A percentile compares a stretch with the other conserved stretches of the same genome.
Conservation (phyloP, 2,329 filamentous ascomycete genomes). For the Calonectria henricotiae region DNA sequence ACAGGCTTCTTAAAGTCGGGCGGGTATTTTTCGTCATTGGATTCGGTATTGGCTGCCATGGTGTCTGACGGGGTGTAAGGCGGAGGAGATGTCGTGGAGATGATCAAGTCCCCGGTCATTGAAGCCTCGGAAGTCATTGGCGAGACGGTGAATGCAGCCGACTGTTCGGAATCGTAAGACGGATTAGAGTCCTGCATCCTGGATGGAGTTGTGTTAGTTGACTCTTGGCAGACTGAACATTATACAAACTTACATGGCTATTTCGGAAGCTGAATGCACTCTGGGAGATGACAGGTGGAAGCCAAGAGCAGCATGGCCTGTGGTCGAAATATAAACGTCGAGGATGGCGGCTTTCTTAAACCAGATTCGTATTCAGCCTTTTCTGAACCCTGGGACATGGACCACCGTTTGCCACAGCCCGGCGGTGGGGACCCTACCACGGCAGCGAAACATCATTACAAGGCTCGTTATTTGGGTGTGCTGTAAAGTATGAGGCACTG, state of each 20-base stretch:
- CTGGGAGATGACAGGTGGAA: neutral
- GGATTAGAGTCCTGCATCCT: constrained; percentile 29
- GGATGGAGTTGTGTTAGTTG: neutral
- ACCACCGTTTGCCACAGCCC: neutral
- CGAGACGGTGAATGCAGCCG: constrained; percentile 22
- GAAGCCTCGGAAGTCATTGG: constrained; percentile 10
- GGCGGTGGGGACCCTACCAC: constrained; percentile 6
- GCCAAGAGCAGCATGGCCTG: neutral
- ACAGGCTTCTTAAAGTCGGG: neutral
- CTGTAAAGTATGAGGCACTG: neutral
- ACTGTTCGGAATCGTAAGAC: neutral
- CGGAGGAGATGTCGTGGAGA: constrained; percentile 25
- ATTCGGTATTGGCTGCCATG: neutral
- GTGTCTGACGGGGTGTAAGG: constrained; percentile 25
- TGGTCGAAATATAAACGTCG: neutral
- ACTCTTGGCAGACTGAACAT: neutral
- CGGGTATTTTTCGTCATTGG: constrained; percentile 4
- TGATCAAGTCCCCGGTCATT: constrained; percentile 1
- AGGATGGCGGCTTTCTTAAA: neutral
- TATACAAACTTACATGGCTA: neutral
- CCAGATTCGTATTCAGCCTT: constrained; percentile 1
- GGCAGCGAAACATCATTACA: neutral
- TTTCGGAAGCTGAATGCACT: neutral
- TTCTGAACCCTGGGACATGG: neutral
- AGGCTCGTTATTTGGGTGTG: neutral